These are phyloP conservation scores for Xylariaceae sp. DNA, from an alignment of 2,329 filamentous ascomycete species.

Conservation along the genomic window DNA sequence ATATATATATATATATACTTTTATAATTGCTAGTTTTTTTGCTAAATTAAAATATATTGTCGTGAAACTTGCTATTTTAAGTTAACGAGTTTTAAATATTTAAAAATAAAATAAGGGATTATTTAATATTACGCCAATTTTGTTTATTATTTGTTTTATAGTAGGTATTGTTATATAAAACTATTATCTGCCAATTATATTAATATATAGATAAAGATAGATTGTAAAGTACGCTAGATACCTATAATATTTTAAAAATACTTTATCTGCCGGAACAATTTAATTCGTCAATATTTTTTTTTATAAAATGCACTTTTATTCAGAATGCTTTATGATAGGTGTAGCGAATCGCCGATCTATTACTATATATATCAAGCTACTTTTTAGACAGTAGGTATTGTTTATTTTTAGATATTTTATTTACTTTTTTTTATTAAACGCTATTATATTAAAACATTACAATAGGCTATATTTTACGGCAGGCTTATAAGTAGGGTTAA, in stretches of 20 bases:
- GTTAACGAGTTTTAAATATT: background rate
- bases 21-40: background rate
- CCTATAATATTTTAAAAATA: too few species aligned
- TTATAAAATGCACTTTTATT: too few species aligned
- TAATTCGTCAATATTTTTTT: too few species aligned
- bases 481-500: background rate
- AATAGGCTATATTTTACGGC: background rate
- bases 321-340: background rate
- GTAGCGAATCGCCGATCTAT: background rate
- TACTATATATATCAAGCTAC: background rate
- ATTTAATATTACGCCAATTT: too few species aligned
- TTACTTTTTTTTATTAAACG: background rate
- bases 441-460: background rate
- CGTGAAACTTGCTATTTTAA: background rate
- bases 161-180: too few species aligned
- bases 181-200: too few species aligned
- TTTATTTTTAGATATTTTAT: background rate
- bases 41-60: background rate
- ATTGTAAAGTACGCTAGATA: too few species aligned
- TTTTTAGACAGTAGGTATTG: background rate
- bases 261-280: too few species aligned
- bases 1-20: background rate
- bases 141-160: too few species aligned
- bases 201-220: too few species aligned
- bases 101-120: too few species aligned